A percentile compares a stretch with the other conserved stretches of the same genome.
Evolutionary conservation across 305 asterid species (phyloP).

Genomic region (Rubia occidens): DNA sequence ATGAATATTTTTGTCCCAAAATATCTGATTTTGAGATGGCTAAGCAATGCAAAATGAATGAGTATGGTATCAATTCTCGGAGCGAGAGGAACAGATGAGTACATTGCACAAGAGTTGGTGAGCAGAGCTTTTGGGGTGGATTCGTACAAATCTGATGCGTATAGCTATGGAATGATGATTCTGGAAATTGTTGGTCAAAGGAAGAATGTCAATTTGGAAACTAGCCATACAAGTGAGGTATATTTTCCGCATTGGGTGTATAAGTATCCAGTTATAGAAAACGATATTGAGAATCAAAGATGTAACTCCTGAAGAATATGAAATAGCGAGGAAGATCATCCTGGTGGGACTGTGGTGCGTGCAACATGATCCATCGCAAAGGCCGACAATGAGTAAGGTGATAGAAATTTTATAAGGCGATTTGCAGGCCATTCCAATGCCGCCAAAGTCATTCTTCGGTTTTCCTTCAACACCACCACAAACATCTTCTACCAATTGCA

Average conservation of each 20-base stretch:
- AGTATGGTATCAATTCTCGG: conserved; percentile 30
- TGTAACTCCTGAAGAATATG: background rate
- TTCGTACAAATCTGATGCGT: conserved; percentile 39
- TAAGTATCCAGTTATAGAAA: background rate
- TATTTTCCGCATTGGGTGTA: conserved; percentile 26
- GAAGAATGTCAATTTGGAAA: conserved; percentile 9
- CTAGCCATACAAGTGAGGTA: conserved; percentile 16
- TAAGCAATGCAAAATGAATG: conserved; percentile 25
- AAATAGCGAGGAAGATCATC: conserved; percentile 13
- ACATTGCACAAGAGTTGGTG: conserved; percentile 38
- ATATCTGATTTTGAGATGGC: conserved; percentile 23
- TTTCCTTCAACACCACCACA: conserved; percentile 1
- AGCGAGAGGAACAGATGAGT: conserved; percentile 36
- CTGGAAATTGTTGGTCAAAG: conserved; percentile 29
- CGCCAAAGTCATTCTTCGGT: conserved; percentile 20
- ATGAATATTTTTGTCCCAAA: background rate
- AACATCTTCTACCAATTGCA: background rate
- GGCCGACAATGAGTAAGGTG: conserved; percentile 22
- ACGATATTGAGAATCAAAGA: background rate
- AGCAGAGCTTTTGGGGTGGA: conserved; percentile 32
- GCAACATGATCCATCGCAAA: conserved; percentile 16
- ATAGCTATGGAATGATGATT: conserved; percentile 44
- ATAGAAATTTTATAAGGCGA: conserved; percentile 23
- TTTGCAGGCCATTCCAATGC: conserved; percentile 11
- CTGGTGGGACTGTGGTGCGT: conserved; percentile 23